These are phyloP conservation scores for Epithele typhae DNA, from an alignment of 768 basidiomycete genomes.

Conservation along the genomic window DNA sequence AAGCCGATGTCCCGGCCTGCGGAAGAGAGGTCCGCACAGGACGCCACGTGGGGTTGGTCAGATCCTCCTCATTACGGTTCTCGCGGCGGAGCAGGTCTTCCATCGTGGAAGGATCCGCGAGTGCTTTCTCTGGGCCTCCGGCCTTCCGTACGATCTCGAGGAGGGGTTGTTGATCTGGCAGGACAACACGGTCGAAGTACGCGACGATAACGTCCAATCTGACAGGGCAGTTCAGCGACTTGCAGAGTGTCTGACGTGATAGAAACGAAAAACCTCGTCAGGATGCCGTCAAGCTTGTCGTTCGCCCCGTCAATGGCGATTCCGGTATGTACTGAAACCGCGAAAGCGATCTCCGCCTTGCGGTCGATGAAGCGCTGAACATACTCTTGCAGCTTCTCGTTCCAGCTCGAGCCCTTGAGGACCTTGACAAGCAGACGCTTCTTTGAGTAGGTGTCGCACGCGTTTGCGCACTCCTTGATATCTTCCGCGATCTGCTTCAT, in stretches of 20 bases:
- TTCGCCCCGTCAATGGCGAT: conserved; percentile 19
- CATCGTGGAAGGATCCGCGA: too few species aligned
- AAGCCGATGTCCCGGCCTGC: too few species aligned
- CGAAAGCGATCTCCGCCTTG: conserved; percentile 24
- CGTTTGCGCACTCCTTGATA: conserved; percentile 29
- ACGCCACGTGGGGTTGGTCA: too few species aligned
- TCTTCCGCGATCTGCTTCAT: conserved; percentile 25
- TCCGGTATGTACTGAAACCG: conserved; percentile 26
- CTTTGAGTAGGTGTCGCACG: conserved; percentile 30
- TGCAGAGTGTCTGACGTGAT: not conserved
- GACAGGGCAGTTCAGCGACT: not conserved
- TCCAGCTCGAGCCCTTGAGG: conserved; percentile 25
- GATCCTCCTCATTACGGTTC: too few species aligned
- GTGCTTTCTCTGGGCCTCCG: too few species aligned
- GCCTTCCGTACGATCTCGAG: too few species aligned
- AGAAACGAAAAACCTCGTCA: not conserved
- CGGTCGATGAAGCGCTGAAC: conserved; percentile 19
- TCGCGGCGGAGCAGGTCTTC: too few species aligned
- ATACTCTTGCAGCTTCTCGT: conserved; percentile 14
- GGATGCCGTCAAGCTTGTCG: conserved; percentile 14
- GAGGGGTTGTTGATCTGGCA: too few species aligned
- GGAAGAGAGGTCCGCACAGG: too few species aligned
- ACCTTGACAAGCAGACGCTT: conserved; percentile 27
- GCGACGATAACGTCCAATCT: not conserved
- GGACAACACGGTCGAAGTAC: too few species aligned